Conservation (phyloP, 139 green algal species). For the Auxenochlorella protothecoides region DNA sequence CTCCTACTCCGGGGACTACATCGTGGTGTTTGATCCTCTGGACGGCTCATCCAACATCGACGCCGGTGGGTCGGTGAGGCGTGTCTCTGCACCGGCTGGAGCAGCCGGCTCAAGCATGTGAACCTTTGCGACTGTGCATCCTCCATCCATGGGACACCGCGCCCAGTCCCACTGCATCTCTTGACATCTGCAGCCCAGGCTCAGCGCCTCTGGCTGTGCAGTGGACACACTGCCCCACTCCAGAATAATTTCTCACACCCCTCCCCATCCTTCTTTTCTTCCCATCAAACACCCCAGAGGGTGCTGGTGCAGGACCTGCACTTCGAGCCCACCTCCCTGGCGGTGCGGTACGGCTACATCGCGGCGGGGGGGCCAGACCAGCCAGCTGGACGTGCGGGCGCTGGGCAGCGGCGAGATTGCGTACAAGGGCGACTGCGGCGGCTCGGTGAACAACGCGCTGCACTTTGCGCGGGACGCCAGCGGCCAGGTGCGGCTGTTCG, state of each 20-base stretch:
- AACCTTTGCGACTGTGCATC: too few relatives aligned
- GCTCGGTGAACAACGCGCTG: conserved; percentile 50
- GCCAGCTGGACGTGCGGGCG: conserved; percentile 36
- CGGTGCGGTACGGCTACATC: conserved; percentile 48
- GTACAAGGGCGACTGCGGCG: conserved; percentile 39
- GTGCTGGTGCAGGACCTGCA: conserved; percentile 33
- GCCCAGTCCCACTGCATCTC: background rate
- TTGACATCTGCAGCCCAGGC: conserved; percentile 1
- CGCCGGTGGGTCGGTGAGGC: conserved; percentile 35
- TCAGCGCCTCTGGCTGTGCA: too few relatives aligned
- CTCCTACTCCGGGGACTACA: conserved; percentile 90
- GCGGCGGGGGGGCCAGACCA: conserved; percentile 47
- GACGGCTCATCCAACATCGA: conserved; percentile 98
- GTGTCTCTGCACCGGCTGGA: background rate
- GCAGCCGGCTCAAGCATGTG: too few relatives aligned
- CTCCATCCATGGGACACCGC: background rate
- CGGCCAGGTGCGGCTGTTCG: conserved; percentile 34
- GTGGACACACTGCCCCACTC: too few relatives aligned
- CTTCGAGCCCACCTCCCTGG: conserved; percentile 63
- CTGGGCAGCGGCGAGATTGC: conserved; percentile 10
- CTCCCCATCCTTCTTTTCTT: too few relatives aligned
- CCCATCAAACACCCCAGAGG: too few relatives aligned
- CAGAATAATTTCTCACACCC: too few relatives aligned
- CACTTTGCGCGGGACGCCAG: conserved; percentile 27
- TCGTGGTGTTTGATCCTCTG: conserved; percentile 96